Evolutionary conservation across 139 green algal genomes (phyloP), one percentile per base, ranked within the genome.

Genomic region (Pleodorina starrii): DNA sequence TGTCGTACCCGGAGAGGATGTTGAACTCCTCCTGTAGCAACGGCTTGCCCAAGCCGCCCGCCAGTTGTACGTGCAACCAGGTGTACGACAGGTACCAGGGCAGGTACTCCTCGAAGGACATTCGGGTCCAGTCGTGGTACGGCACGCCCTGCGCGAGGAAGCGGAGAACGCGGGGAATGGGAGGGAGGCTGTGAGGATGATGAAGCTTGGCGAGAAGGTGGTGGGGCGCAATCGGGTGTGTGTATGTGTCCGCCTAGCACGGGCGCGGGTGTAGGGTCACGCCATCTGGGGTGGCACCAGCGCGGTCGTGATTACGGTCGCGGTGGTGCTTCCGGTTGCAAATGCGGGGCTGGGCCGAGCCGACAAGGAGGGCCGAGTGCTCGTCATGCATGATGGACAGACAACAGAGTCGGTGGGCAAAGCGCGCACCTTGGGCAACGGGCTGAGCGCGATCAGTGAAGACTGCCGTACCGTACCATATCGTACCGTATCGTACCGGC

Each of bases 1-100:
- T 73, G 63, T 23, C 63, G 63, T 73, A 73, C 29, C 29, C 79
- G 9, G 35, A 86, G 25, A 88, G 32, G 44, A 88, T 80, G 68
- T 88, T 88, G 83, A 88, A 91, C 88, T 91, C 88, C 72, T 91
- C 69, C 57, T 88, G 51, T 42, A 91, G 2, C 17, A 91, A 35
- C 14, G 88, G 88, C 88, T 85, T 88, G 40, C 51, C 71, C 40
- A 84, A 4, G 32, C 11, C 10, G 4, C 16, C 69, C 29, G 88
- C 88, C 29, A 85, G 6, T 23, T 32, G 17, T 11, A 69, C 35
- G 78, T 91, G 87, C 21, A 46, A 36, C 68, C 35, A 57, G 2
- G 76, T 81, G 83, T 88, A 88, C 25, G 21, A 14, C 32, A 88
- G 44, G 83, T 66, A 88, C 46, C 46, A 88, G 3, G 68, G 66